Evolutionary conservation across 2,329 filamentous ascomycete species (phyloP), one percentile per base, ranked within the genome.

Genomic region (Fusarium humuli): DNA sequence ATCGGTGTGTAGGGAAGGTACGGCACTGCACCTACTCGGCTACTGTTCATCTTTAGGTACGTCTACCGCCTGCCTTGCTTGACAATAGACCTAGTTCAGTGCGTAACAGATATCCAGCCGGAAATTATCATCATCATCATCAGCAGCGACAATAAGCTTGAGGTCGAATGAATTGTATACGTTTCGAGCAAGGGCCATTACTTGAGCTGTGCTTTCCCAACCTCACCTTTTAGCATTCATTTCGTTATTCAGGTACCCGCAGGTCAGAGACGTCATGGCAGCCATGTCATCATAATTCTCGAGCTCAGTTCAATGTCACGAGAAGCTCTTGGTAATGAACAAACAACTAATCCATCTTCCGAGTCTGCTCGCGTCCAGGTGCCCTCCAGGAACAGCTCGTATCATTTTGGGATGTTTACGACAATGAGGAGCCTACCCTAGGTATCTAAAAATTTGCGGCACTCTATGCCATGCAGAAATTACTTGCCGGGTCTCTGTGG

Each of bases 231-330:
- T n/a, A 44, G 25, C 25, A 37, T 44, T 23, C n/a, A 34, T 45
- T 34, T 44, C 30, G 40, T 45, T 44, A 23, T 23, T 46, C 46
- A 57, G 57, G 34, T 37, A 48, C 58, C 23, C 29, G 53, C 25
- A n/a, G 54, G 22, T 42, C 56, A 57, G 48, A 59, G 45, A 67
- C 29, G 57, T 59, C 41, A 67, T 70, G 42, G 41, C 37, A 54
- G 47, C 41, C 23, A 45, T 34, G 27, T 48, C 53, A 53, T 56
- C 22, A 42, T 32, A 25, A 32, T 49, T 42, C 27, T 47, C 40
- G 37, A 40, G 22, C 18, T 29, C 23, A 34, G 12, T 32, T 41
- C 45, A 11, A 29, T 25, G 32, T 52, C 44, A 46, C 34, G 9
- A 12, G 34, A 52, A 22, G n/a, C 45, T 70, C 45, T 70, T 30